Evolutionary conservation across 148 eudicot genomes (phyloP).

Genomic region (Chenopodium album): DNA sequence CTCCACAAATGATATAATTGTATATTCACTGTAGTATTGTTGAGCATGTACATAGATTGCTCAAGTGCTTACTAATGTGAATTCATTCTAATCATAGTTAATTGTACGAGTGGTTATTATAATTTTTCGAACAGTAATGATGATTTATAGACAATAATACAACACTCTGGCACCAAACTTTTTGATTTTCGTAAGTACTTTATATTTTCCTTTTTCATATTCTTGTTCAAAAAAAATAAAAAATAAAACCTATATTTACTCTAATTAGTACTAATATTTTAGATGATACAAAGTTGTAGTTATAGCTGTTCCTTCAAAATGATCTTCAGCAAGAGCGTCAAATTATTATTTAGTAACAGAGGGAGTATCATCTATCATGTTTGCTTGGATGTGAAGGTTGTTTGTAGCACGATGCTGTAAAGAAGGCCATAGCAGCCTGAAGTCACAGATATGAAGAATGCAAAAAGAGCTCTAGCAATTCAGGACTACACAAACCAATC

Average conservation of each 20-base stretch:
- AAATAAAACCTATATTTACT: no score
- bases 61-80: neutral
- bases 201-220: no score
- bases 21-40: neutral
- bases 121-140: neutral
- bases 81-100: neutral
- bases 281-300: no score
- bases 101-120: neutral
- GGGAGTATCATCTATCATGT: neutral
- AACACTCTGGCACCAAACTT: no score
- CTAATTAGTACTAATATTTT: no score
- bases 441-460: neutral
- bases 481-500: constrained; percentile 20
- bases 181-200: no score
- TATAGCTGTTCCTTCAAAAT: neutral
- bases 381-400: neutral
- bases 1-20: neutral
- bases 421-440: neutral
- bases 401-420: neutral
- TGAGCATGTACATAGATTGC: constrained; percentile 1
- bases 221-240: no score
- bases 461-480: neutral
- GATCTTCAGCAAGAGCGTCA: no score
- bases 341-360: no score
- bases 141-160: neutral